These are phyloP conservation scores for Betula pendula DNA, from an alignment of 306 rosid genomes.

Conservation along the genomic window DNA sequence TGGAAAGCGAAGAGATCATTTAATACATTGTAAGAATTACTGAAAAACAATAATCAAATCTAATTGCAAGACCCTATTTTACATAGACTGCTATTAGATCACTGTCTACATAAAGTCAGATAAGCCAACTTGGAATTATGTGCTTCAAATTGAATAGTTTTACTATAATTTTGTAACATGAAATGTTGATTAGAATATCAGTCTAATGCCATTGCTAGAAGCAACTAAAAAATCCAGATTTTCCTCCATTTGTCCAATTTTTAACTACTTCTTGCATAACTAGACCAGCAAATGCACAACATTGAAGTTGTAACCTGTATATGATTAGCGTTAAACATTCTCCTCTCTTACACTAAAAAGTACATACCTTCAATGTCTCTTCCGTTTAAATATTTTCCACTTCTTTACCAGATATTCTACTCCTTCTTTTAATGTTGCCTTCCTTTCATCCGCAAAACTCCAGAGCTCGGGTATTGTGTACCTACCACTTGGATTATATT, in stretches of 20 bases:
- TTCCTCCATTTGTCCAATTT: not conserved
- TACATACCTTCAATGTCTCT: slow-evolving; percentile 31
- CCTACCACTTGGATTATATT: slow-evolving; percentile 85
- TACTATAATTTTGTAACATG: not conserved
- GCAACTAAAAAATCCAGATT: not conserved
- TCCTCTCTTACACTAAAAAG: not conserved
- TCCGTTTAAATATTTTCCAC: slow-evolving; percentile 46
- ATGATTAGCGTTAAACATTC: not conserved
- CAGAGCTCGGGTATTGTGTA: slow-evolving; percentile 58
- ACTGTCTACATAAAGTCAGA: too few relatives aligned
- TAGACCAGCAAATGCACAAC: not conserved
- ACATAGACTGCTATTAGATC: too few relatives aligned
- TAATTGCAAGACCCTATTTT: too few relatives aligned
- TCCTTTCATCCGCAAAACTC: slow-evolving; percentile 61
- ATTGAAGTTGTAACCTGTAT: not conserved
- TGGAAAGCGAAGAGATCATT: not conserved
- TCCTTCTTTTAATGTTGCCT: slow-evolving; percentile 66
- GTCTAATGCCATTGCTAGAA: not conserved
- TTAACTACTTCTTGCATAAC: not conserved
- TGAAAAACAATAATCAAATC: not conserved
- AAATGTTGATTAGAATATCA: not conserved
- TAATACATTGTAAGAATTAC: not conserved
- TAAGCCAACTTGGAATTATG: too few relatives aligned
- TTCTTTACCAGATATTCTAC: slow-evolving; percentile 35
- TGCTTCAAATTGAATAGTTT: too few relatives aligned